Conservation (phyloP, 1,284 basidiomycete genomes). For the Calocybe gambosa region DNA sequence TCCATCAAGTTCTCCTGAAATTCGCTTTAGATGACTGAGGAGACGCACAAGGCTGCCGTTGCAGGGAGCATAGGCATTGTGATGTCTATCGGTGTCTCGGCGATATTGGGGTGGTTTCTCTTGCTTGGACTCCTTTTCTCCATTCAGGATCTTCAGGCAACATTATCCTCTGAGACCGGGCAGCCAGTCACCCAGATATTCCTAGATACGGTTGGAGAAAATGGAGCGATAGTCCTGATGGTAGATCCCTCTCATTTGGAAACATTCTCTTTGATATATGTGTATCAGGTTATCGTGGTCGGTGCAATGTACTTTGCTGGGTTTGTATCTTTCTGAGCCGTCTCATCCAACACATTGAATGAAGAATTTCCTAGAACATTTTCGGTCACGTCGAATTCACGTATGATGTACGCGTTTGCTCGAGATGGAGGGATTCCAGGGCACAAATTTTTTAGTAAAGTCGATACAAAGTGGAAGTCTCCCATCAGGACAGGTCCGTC, state of each 20-base stretch:
- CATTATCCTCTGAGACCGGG: conserved; percentile 47
- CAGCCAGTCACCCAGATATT: conserved; percentile 75
- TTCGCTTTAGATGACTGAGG: conserved; percentile 61
- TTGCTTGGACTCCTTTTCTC: conserved; percentile 67
- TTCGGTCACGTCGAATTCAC: conserved; percentile 69
- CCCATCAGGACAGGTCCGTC: conserved; percentile 60
- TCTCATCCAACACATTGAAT: no score
- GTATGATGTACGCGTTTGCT: conserved; percentile 77
- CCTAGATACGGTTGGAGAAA: conserved; percentile 65
- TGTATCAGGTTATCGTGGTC: conserved; percentile 51
- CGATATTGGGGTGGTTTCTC: conserved; percentile 67
- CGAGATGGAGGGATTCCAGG: conserved; percentile 68
- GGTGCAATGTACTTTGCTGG: conserved; percentile 71
- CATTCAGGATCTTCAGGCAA: conserved; percentile 61
- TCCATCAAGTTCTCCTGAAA: background rate
- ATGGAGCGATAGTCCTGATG: conserved; percentile 69
- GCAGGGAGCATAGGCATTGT: conserved; percentile 61
- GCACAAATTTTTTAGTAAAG: conserved; percentile 59
- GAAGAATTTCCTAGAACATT: no score
- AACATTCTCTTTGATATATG: background rate
- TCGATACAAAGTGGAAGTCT: conserved; percentile 50
- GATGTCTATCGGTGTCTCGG: conserved; percentile 72
- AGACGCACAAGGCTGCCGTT: conserved; percentile 70
- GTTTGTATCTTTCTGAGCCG: no score
- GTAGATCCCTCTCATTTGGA: conserved; percentile 23